Evolutionary conservation across 1,284 basidiomycete species (phyloP).

Genomic region (Fomitopsis pinicola): DNA sequence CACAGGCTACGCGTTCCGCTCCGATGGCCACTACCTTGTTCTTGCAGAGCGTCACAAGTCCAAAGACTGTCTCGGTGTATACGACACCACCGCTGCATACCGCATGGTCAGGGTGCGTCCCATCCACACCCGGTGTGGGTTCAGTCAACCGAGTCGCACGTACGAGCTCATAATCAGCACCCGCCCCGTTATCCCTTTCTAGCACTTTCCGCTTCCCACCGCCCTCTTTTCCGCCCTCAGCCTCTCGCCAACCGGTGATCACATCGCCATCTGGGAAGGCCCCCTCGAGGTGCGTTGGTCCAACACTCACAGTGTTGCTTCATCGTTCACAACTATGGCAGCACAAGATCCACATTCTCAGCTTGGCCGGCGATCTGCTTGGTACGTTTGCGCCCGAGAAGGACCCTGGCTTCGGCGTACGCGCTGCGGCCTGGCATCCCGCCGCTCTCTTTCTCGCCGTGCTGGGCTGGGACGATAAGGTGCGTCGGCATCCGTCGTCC

Average conservation of each 20-base stretch:
- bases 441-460: constrained; percentile 74
- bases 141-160: not conserved
- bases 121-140: not conserved
- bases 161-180: constrained; percentile 6
- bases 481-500: constrained; percentile 20
- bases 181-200: not conserved
- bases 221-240: constrained; percentile 70
- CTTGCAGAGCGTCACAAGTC: constrained; percentile 83
- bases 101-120: constrained; percentile 68
- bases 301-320: not conserved
- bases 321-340: constrained; percentile 27
- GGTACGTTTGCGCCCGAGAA: constrained; percentile 65
- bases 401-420: constrained; percentile 79
- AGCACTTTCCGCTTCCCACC: constrained; percentile 84
- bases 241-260: constrained; percentile 78
- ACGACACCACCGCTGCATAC: constrained; percentile 68
- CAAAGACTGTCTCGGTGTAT: constrained; percentile 80
- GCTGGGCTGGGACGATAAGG: constrained; percentile 84
- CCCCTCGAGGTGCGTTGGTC: constrained; percentile 60
- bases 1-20: constrained; percentile 73
- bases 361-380: constrained; percentile 67
- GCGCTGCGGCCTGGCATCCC: constrained; percentile 78
- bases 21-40: constrained; percentile 77
- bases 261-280: constrained; percentile 82
- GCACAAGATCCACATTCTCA: constrained; percentile 80